Percentiles rank a stretch among this genome's conserved stretches.
Evolutionary conservation across 768 basidiomycete species (phyloP).

Genomic region (Grammothele lineata): DNA sequence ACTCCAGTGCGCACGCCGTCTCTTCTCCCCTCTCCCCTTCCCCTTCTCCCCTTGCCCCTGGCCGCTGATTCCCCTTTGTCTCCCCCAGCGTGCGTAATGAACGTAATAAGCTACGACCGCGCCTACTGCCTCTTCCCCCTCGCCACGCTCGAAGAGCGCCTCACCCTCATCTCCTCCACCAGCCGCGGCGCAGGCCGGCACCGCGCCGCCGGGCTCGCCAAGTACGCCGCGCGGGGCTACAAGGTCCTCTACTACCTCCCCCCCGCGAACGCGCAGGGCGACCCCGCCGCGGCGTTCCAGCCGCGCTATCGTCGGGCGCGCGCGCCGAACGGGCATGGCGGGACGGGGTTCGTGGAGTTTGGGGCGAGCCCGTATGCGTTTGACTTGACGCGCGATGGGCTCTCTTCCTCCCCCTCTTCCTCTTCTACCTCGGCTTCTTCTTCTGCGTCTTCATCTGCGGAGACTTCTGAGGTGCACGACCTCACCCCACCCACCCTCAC

Average conservation of each 20-base stretch:
- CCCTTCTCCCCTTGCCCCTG: neutral
- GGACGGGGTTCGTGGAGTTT: neutral
- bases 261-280: neutral
- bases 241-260: constrained; percentile 15
- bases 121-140: constrained; percentile 40
- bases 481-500: too few species aligned
- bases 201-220: constrained; percentile 19
- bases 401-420: too few species aligned
- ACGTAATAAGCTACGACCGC: constrained; percentile 35
- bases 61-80: constrained; percentile 22
- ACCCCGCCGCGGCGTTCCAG: neutral
- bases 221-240: constrained; percentile 38
- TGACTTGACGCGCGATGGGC: too few species aligned
- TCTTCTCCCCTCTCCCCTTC: neutral
- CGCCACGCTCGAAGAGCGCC: constrained; percentile 35
- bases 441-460: too few species aligned
- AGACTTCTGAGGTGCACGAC: too few species aligned
- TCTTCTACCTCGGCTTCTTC: too few species aligned
- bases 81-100: constrained; percentile 40
- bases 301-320: too few species aligned
- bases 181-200: neutral
- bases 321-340: too few species aligned
- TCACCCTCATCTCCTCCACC: constrained; percentile 8
- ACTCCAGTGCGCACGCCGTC: constrained; percentile 11
- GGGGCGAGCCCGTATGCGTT: too few species aligned